Percentiles rank a stretch among this genome's conserved stretches.
These are phyloP conservation scores for Dictyostelium firmibasis DNA, from an alignment of 78 protist genomes.

Conservation along the genomic window DNA sequence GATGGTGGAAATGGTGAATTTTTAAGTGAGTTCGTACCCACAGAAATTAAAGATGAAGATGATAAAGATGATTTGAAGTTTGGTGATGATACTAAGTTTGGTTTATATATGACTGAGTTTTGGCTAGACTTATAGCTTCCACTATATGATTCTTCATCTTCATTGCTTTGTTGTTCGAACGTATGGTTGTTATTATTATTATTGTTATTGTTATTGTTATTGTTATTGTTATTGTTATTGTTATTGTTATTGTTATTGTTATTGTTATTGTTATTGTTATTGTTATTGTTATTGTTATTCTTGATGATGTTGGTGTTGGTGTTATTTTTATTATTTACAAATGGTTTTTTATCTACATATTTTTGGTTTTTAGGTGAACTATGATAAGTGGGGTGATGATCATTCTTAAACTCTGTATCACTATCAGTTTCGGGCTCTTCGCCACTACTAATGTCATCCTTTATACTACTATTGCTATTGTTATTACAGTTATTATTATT, in stretches of 20 bases:
- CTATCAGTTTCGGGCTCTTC: neutral
- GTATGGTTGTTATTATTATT: neutral
- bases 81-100: neutral
- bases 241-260: neutral
- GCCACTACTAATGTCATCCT: neutral
- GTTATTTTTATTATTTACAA: neutral
- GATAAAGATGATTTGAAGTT: neutral
- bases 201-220: neutral
- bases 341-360: neutral
- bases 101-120: constrained; percentile 38
- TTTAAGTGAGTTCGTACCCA: neutral
- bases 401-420: neutral
- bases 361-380: neutral
- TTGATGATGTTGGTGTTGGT: neutral
- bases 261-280: neutral
- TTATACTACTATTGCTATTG: neutral
- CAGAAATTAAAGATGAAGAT: constrained; percentile 1
- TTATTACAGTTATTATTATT: neutral
- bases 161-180: neutral
- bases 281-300: neutral
- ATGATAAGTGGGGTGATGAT: neutral
- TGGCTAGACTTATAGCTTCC: constrained; percentile 33
- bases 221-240: neutral
- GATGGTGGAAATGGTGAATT: constrained; percentile 4
- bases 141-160: neutral